A percentile compares a stretch with the other conserved stretches of the same genome.
phyloP scores from a whole-genome alignment of 1,284 basidiomycete genomes.

The Dichomitus squalens region DNA sequence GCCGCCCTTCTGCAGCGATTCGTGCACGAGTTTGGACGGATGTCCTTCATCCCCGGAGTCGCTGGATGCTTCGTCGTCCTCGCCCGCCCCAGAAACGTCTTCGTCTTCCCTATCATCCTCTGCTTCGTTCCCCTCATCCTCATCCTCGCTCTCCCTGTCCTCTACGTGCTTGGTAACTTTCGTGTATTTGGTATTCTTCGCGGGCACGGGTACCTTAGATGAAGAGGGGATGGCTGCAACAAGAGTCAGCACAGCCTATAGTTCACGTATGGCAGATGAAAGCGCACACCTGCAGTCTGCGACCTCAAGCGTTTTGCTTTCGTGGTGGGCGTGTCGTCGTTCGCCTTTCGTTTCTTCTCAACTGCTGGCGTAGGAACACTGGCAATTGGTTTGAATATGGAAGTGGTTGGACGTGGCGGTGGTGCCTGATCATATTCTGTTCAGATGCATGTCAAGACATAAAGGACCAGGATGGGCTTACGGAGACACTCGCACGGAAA shows the following conservation, averaged over 20 bases:
- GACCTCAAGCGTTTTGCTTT: slow-evolving; percentile 24
- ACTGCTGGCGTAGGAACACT: neutral
- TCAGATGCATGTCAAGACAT: neutral
- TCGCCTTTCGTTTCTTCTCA: slow-evolving; percentile 30
- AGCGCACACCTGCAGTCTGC: slow-evolving; percentile 12
- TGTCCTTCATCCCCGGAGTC: slow-evolving; percentile 41
- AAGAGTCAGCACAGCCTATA: neutral
- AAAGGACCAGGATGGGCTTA: neutral
- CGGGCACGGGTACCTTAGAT: neutral
- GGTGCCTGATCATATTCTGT: slow-evolving; percentile 1
- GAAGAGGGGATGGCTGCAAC: slow-evolving; percentile 5
- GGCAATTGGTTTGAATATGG: neutral
- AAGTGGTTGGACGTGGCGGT: neutral
- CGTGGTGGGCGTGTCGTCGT: slow-evolving; percentile 6
- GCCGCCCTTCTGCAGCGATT: slow-evolving; percentile 34
- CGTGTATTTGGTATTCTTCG: neutral
- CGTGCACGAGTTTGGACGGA: slow-evolving; percentile 47
- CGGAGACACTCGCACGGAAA: slow-evolving; percentile 30
- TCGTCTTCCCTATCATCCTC: slow-evolving; percentile 16
- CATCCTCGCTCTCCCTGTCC: slow-evolving; percentile 10
- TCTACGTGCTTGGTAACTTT: slow-evolving; percentile 1
- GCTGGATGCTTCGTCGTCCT: slow-evolving; percentile 5
- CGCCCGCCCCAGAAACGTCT: neutral
- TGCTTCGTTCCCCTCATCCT: slow-evolving; percentile 7
- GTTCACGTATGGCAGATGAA: neutral